phyloP scores from a whole-genome alignment of 768 basidiomycete genomes.

The Mycena alexandri region DNA sequence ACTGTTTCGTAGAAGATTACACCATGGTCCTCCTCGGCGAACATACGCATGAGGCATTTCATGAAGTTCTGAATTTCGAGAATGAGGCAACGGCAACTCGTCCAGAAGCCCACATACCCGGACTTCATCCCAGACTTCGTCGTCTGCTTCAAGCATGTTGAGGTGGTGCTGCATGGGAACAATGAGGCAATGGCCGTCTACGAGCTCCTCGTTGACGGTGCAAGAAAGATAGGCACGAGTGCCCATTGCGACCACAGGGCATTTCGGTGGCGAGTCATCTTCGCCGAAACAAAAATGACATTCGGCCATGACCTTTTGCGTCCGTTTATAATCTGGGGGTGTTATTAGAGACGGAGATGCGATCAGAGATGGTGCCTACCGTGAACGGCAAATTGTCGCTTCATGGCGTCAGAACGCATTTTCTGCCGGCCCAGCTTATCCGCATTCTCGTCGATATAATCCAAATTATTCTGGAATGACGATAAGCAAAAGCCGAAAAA shows the following conservation, averaged over 20 bases:
- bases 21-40: conserved; percentile 91
- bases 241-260: conserved; percentile 91
- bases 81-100: conserved; percentile 16
- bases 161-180: conserved; percentile 96
- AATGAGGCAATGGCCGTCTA: conserved; percentile 93
- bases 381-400: conserved; percentile 95
- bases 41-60: conserved; percentile 98
- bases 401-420: conserved; percentile 97
- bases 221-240: conserved; percentile 93
- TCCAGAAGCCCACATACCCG: conserved; percentile 65
- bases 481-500: neutral
- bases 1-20: conserved; percentile 97
- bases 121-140: conserved; percentile 99
- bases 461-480: conserved; percentile 76
- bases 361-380: conserved; percentile 61
- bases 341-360: neutral
- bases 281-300: conserved; percentile 95
- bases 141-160: conserved; percentile 92
- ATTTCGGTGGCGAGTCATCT: conserved; percentile 90
- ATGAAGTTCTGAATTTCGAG: conserved; percentile 67
- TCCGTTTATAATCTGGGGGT: conserved; percentile 88
- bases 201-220: conserved; percentile 88
- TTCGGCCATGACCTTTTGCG: conserved; percentile 88
- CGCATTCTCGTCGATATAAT: conserved; percentile 97
- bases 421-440: conserved; percentile 93